These are phyloP conservation scores for bread wheat (Triticum aestivum) DNA, from an alignment of 176 grass and related monocot genomes.

Conservation along the genomic window IWGSC_CS_RefSeq_v2.1 NC_057796.1:249933457-249933956, in stretches of 20 bases:
- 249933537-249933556: constrained; percentile 8
- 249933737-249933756: constrained; percentile 80
- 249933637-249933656: not conserved
- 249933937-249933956: constrained; percentile 81
- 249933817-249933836: constrained; percentile 70
- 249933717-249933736: constrained; percentile 61
- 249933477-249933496: constrained; percentile 47
- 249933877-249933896: constrained; percentile 42
- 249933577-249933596: not conserved
- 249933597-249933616: not conserved
- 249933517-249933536: not conserved
- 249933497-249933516: not conserved
- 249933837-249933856: constrained; percentile 54
- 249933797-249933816: constrained; percentile 61
- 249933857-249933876: constrained; percentile 57
- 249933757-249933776: constrained; percentile 60
- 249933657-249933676: constrained; percentile 12
- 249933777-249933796: constrained; percentile 59
- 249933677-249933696: constrained; percentile 78
- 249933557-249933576: constrained; percentile 24
- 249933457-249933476: constrained; percentile 3
- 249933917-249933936: constrained; percentile 65
- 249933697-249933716: constrained; percentile 90
- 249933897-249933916: constrained; percentile 53
- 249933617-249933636: not conserved